phyloP scores from a whole-genome alignment of 2,329 filamentous ascomycete species.

The Nemania serpens region DNA sequence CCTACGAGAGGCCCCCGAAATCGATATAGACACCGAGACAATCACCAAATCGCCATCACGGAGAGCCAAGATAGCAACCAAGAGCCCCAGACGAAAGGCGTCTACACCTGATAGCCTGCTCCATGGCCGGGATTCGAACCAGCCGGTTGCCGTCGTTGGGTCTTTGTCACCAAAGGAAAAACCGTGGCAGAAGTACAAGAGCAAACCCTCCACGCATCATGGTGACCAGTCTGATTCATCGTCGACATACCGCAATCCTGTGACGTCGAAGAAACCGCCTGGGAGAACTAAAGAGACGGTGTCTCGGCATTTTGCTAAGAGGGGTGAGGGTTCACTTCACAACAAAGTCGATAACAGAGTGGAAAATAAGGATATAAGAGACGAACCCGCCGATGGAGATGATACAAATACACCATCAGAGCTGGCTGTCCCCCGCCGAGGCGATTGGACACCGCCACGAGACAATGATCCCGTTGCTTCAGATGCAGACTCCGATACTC shows the following conservation, averaged over 20 bases:
- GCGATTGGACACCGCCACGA: constrained; percentile 71
- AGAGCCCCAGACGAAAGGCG: constrained; percentile 21
- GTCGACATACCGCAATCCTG: neutral
- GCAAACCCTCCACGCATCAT: constrained; percentile 18
- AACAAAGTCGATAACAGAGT: neutral
- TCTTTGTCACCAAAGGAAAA: constrained; percentile 40
- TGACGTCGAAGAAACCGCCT: neutral
- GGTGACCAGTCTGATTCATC: neutral
- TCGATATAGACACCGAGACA: constrained; percentile 39
- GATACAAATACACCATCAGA: constrained; percentile 36
- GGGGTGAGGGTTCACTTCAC: constrained; percentile 18
- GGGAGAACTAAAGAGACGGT: constrained; percentile 40
- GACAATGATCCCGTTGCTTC: constrained; percentile 42
- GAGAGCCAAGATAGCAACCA: constrained; percentile 26
- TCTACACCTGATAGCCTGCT: constrained; percentile 3
- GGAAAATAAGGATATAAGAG: neutral
- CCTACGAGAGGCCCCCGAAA: constrained; percentile 42
- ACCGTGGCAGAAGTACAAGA: constrained; percentile 45
- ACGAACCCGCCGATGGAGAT: neutral
- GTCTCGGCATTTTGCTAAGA: constrained; percentile 36
- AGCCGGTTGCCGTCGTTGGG: constrained; percentile 26
- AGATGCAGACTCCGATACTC: constrained; percentile 40
- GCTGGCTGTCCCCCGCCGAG: constrained; percentile 58
- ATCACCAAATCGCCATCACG: constrained; percentile 34
- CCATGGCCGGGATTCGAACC: constrained; percentile 21